phyloP scores from a whole-genome alignment of 2,329 filamentous ascomycete species.

The Aphanocladium album region DNA sequence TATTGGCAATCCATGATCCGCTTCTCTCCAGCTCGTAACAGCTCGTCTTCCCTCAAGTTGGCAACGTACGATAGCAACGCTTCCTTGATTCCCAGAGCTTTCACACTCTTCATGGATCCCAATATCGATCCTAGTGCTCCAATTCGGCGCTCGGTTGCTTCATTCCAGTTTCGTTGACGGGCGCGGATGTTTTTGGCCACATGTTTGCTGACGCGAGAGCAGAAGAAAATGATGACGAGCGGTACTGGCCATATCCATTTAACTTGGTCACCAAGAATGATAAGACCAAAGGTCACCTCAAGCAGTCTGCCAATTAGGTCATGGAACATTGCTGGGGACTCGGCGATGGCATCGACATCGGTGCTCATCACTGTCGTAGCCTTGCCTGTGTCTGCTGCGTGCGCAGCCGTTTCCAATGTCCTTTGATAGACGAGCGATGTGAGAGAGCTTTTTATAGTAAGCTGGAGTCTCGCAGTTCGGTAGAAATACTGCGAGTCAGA shows the following conservation, averaged over 20 bases:
- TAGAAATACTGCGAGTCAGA: constrained; percentile 30
- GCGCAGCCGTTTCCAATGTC: constrained; percentile 21
- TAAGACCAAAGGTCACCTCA: constrained; percentile 36
- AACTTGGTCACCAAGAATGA: constrained; percentile 33
- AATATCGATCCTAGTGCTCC: constrained; percentile 31
- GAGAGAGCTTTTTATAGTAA: constrained; percentile 31
- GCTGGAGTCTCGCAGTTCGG: constrained; percentile 22
- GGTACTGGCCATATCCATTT: constrained; percentile 40
- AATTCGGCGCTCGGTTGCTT: constrained; percentile 35
- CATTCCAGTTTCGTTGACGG: constrained; percentile 35
- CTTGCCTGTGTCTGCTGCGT: constrained; percentile 25
- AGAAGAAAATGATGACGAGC: constrained; percentile 35
- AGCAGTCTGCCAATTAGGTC: constrained; percentile 38
- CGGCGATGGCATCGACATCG: constrained; percentile 32
- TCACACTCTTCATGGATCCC: constrained; percentile 15
- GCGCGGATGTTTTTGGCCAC: constrained; percentile 32
- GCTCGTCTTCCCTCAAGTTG: background rate
- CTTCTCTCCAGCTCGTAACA: background rate
- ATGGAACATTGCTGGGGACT: constrained; percentile 32
- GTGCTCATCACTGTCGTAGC: constrained; percentile 36
- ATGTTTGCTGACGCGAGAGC: constrained; percentile 35
- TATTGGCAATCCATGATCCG: constrained; percentile 8
- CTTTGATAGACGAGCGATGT: constrained; percentile 33
- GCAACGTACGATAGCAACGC: background rate
- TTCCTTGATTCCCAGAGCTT: constrained; percentile 8